These are phyloP conservation scores for Phialemoniopsis sp. DNA, from an alignment of 2,329 filamentous ascomycete genomes.

Conservation along the genomic window DNA sequence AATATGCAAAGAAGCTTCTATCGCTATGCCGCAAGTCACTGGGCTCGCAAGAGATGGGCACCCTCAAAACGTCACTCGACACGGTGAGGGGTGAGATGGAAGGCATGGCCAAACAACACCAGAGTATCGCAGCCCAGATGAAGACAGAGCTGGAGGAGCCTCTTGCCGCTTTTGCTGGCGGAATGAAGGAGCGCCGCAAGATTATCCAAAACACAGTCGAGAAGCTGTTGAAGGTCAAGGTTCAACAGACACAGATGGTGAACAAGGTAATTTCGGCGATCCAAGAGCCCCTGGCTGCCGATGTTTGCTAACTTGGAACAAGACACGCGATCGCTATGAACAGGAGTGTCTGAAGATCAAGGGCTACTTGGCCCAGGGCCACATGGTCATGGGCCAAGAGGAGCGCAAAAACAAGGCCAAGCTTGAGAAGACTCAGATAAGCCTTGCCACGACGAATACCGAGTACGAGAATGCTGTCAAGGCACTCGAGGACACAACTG, in stretches of 20 bases:
- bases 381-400: constrained; percentile 99
- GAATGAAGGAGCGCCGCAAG: constrained; percentile 94
- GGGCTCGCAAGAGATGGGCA: constrained; percentile 82
- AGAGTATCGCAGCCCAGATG: constrained; percentile 88
- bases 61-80: constrained; percentile 79
- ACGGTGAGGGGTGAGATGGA: constrained; percentile 86
- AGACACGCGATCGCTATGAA: constrained; percentile 90
- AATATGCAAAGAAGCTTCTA: constrained; percentile 87
- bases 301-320: constrained; percentile 25
- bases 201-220: constrained; percentile 94
- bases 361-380: constrained; percentile 94
- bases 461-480: constrained; percentile 96
- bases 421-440: constrained; percentile 97
- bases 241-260: constrained; percentile 82
- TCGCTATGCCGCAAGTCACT: constrained; percentile 83
- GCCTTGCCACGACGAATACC: constrained; percentile 81
- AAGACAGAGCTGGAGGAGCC: constrained; percentile 94
- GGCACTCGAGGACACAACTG: constrained; percentile 88
- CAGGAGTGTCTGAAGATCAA: constrained; percentile 98
- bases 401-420: constrained; percentile 99
- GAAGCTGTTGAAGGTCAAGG: constrained; percentile 88
- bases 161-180: constrained; percentile 83
- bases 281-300: neutral
- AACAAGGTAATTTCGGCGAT: constrained; percentile 67
- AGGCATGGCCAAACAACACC: constrained; percentile 89